phyloP scores from a whole-genome alignment of 139 green algal species.

The Spirogloea muscicola region DNA sequence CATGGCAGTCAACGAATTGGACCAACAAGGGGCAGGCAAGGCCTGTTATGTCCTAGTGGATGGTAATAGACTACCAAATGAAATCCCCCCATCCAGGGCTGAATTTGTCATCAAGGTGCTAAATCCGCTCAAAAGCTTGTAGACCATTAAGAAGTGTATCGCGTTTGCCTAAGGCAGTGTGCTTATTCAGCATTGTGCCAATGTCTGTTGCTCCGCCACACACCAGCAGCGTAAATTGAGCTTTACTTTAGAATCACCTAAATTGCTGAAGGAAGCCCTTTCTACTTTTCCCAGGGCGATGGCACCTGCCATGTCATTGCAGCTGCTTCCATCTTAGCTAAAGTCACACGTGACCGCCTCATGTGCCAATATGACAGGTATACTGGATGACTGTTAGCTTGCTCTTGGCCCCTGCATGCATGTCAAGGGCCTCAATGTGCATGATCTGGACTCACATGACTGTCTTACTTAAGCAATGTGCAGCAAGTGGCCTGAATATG shows the following conservation, averaged over 20 bases:
- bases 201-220: no score
- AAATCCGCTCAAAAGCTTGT: constrained; percentile 44
- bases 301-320: constrained; percentile 70
- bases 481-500: constrained; percentile 44
- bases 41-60: constrained; percentile 62
- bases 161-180: not conserved
- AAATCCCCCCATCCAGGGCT: constrained; percentile 1
- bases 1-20: constrained; percentile 2
- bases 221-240: no score
- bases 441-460: no score
- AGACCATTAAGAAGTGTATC: no score
- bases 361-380: constrained; percentile 72
- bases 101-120: constrained; percentile 40
- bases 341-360: constrained; percentile 84
- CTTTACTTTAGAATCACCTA: no score
- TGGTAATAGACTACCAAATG: constrained; percentile 44
- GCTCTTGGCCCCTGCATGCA: no score
- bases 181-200: not conserved
- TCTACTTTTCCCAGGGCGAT: constrained; percentile 69
- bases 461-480: not conserved
- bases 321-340: constrained; percentile 84
- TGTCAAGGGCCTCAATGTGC: no score
- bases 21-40: not conserved
- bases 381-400: no score
- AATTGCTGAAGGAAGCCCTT: no score